Base-by-base conservation (phyloP, 345 rosid species). In the Brassica nigra region DNA sequence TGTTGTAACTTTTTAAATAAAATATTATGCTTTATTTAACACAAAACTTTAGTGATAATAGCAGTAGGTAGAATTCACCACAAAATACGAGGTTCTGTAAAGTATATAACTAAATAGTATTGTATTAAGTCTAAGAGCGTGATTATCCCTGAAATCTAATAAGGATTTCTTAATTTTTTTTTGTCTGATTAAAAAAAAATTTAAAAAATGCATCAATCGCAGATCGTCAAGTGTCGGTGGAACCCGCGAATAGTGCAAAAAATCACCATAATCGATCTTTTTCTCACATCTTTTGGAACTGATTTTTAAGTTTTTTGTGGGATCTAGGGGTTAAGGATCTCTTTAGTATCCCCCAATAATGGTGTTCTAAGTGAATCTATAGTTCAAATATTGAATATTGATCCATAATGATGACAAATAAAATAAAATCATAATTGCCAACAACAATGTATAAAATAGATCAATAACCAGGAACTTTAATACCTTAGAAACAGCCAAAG, bases 81-180 rank as follows among this genome's bases (percentile, higher is more conserved):
- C 7, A 42, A 62, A 12, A 76, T 76, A 76, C 69, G 62, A 76
- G 75, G 69, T 69, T 67, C 12, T 58, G 59, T 76, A 29, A 33
- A 36, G 39, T 66, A 31, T 49, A 12, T 1, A 63, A 54, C 57
- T 49, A 49, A 49, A 49, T 49, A 15, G 12, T 54, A 36, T 2
- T 36, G 34, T 66, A 54, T 52, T 33, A 54, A 49, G 54, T 34
- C n/a, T n/a, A n/a, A n/a, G n/a, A n/a, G n/a, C n/a, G n/a, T n/a
- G n/a, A n/a, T n/a, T n/a, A n/a, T n/a, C n/a, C n/a, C n/a, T n/a
- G n/a, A n/a, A n/a, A n/a, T n/a, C n/a, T n/a, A n/a, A n/a, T n/a
- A n/a, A n/a, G n/a, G n/a, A n/a, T n/a, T n/a, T n/a, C n/a, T n/a
- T n/a, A n/a, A n/a, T n/a, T n/a, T n/a, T n/a, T n/a, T n/a, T n/a